Evolutionary conservation across 225 moss, liverwort and hornwort species (phyloP), one percentile per base, ranked within the genome.

Genomic region (Lunularia cruciata): DNA sequence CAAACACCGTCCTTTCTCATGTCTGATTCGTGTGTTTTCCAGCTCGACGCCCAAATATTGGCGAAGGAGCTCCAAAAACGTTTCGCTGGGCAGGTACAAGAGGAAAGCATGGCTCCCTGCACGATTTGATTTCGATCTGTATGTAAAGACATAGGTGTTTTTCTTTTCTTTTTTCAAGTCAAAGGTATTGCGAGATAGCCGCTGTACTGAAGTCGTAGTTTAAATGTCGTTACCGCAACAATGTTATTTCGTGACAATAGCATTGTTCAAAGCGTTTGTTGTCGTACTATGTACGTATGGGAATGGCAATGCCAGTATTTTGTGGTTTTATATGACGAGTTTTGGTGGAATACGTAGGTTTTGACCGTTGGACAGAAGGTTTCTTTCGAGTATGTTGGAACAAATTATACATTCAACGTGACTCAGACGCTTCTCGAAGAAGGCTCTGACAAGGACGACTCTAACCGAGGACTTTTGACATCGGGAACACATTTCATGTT

Each of bases 351-450:
- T 11, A 25, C 68, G 67, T 70, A 92, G 96, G 84, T 98, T 26
- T 79, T 98, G 72, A 84, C 85, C 22, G 48, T 72, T 40, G 86
- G 82, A 49, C 89, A 98, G 60, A 89, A 77, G 79, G 89, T 93
- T 68, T 73, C 89, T 6, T 92, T 92, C 37, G 92, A 98, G 76
- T 89, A 89, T 70, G 27, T 74, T 38, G 96, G 96, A 56, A 89
- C 81, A 40, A 98, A 91, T 68, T 91, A 86, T 76, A 75, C 69
- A 36, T 90, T 92, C 51, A 71, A 14, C 20, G 90, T 92, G 18
- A 83, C 74, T 33, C 81, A 80, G 40, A 48, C 86, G 51, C 57
- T 89, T 40, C 79, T 86, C 7, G 83, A 76, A 34, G 85, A 82
- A 19, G 77, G 81, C 62, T 70, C 60, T 71, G 82, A 84, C 61